Evolutionary conservation across 306 rosid species (phyloP).

Genomic region (Ceratonia siliqua): DNA sequence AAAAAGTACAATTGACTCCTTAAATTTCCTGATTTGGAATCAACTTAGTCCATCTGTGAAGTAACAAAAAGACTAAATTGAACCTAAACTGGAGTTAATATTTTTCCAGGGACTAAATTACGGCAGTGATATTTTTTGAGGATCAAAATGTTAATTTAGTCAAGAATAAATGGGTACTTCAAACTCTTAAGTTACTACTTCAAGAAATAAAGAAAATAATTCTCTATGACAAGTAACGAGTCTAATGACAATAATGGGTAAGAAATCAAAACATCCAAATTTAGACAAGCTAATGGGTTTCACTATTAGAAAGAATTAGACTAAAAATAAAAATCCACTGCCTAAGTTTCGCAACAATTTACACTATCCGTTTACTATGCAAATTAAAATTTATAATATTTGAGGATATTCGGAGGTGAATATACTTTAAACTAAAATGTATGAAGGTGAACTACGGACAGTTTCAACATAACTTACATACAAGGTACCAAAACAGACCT

Average conservation of each 20-base stretch:
- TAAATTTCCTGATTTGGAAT: too few species aligned
- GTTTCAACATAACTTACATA: conserved; percentile 1
- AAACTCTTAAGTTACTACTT: not conserved
- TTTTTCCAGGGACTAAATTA: too few species aligned
- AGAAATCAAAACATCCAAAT: not conserved
- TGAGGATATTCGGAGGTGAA: not conserved
- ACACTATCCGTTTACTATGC: not conserved
- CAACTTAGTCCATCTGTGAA: too few species aligned
- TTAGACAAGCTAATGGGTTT: not conserved
- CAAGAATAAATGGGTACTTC: conserved; percentile 15
- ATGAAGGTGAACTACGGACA: not conserved
- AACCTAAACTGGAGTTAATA: too few species aligned
- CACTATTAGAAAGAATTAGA: not conserved
- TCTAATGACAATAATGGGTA: not conserved
- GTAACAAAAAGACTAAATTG: too few species aligned
- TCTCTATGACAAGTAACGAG: conserved; percentile 9
- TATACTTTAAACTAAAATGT: not conserved
- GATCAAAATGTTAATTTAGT: too few species aligned
- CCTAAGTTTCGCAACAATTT: not conserved
- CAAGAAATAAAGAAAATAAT: not conserved
- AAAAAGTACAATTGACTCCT: too few species aligned
- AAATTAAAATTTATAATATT: not conserved
- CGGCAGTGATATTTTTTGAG: too few species aligned
- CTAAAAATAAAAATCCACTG: not conserved
- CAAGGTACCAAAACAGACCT: conserved; percentile 50